These are phyloP conservation scores for Phytopythium montanum DNA, from an alignment of 352 stramenopile genomes.

Conservation along the genomic window DNA sequence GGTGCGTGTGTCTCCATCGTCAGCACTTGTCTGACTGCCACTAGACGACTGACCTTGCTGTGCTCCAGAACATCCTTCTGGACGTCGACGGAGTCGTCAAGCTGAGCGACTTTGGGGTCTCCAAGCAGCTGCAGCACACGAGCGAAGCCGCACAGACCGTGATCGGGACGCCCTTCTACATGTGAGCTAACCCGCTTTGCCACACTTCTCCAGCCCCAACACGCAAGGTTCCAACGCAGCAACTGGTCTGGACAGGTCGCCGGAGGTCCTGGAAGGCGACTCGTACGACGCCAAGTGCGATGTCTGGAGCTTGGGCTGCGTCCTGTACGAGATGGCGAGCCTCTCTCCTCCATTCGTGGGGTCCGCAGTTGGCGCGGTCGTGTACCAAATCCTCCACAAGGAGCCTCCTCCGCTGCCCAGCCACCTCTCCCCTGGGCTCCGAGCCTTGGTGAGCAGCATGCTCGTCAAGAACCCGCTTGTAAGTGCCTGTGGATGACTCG, in stretches of 20 bases:
- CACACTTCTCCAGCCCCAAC: neutral
- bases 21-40: neutral
- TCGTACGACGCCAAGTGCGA: slow-evolving; percentile 73
- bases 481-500: neutral
- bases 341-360: slow-evolving; percentile 57
- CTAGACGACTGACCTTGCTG: neutral
- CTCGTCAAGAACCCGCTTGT: slow-evolving; percentile 39
- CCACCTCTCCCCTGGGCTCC: slow-evolving; percentile 27
- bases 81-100: slow-evolving; percentile 60
- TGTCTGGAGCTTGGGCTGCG: slow-evolving; percentile 80
- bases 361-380: slow-evolving; percentile 49
- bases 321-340: slow-evolving; percentile 75
- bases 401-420: slow-evolving; percentile 22
- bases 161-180: slow-evolving; percentile 75
- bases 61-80: slow-evolving; percentile 47
- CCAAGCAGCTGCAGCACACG: slow-evolving; percentile 35
- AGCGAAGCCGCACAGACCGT: slow-evolving; percentile 48
- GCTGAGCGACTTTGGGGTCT: slow-evolving; percentile 69
- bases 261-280: slow-evolving; percentile 65
- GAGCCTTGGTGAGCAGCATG: slow-evolving; percentile 22
- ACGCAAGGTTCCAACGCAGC: neutral
- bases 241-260: slow-evolving; percentile 28
- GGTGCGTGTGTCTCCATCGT: slow-evolving; percentile 13
- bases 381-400: slow-evolving; percentile 46
- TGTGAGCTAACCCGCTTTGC: slow-evolving; percentile 30